A percentile compares a stretch with the other conserved stretches of the same genome.
Conservation (phyloP, 805 yeast species). For the Myxozyma mucilagina region DNA sequence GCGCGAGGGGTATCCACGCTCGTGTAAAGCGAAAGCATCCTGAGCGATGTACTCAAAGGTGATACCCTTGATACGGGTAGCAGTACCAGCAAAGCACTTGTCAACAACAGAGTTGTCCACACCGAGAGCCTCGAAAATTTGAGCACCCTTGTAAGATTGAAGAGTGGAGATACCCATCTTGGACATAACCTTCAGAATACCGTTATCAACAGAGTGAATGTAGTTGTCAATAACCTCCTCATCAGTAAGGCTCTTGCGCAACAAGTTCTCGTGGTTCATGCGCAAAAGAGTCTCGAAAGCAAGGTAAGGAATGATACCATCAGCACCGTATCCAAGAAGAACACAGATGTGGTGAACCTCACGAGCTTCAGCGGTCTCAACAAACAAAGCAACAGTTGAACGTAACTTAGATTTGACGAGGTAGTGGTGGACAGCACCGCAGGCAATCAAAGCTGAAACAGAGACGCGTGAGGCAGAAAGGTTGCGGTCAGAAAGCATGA, state of each 20-base stretch:
- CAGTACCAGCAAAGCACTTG: constrained; percentile 95
- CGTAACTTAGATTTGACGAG: constrained; percentile 94
- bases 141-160: constrained; percentile 99
- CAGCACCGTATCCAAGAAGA: constrained; percentile 95
- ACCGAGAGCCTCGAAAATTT: constrained; percentile 95
- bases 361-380: constrained; percentile 96
- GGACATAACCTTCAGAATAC: constrained; percentile 95
- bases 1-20: constrained; percentile 84
- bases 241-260: constrained; percentile 51
- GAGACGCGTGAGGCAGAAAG: constrained; percentile 66
- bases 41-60: constrained; percentile 95
- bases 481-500: constrained; percentile 72
- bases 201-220: constrained; percentile 82
- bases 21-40: constrained; percentile 93
- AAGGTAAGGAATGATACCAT: constrained; percentile 90
- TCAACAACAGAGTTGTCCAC: constrained; percentile 93
- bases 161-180: constrained; percentile 99
- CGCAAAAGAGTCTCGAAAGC: constrained; percentile 85
- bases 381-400: constrained; percentile 85
- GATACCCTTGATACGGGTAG: constrained; percentile 93
- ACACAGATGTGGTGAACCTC: constrained; percentile 97
- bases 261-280: constrained; percentile 77
- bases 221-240: constrained; percentile 71
- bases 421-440: constrained; percentile 96
- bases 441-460: constrained; percentile 84